Base-by-base conservation (phyloP, 2,329 filamentous ascomycete species). In the Neofusicoccum sp. region DNA sequence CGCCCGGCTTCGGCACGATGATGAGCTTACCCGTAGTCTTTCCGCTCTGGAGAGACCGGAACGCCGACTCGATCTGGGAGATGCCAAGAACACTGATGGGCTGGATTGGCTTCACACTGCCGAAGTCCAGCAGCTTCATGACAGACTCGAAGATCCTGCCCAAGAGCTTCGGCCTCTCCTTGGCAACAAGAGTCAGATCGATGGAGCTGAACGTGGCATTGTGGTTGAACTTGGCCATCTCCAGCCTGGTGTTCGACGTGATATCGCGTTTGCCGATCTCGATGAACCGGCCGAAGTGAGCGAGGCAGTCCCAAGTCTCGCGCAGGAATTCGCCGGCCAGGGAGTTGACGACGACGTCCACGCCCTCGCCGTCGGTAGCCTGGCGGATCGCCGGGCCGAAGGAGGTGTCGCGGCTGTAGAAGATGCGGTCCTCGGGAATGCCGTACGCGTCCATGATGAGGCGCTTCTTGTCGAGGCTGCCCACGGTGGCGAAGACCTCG, bases 261-360 rank as follows among this genome's bases (percentile, higher is more conserved):
- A 58, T 58, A 14, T 66, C 65, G 5, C 49, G n/a, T 24, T 54
- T 48, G 3, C 65, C 65, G 12, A 69, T 45, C 16, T 69, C 66
- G 24, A 62, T 68, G 68, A 75, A 66, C 8, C 66, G 65, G 3
- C 74, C 74, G 30, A 70, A 71, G 2, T 63, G 61, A 1, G 72
- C 72, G 9, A 73, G 38, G 49, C 64, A 65, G 6, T 67, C 59
- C 70, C 69, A 74, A 2, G 67, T 65, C 34, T 65, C 60, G 24
- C 65, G 60, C 6, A 75, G 64, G 1, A 66, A 44, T 16, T 70
- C 64, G 1, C 73, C 73, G 6, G 65, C 53, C 2, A 68, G 60
- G 4, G 66, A 68, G 61, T 76, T 76, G 44, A 76, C 61, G 6
- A 75, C 66, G 3, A 75, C 69, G 60, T 76, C 71, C 2, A 76